Conservation (phyloP, 2,329 filamentous ascomycete genomes). For the Colletotrichum zoysiae region DNA sequence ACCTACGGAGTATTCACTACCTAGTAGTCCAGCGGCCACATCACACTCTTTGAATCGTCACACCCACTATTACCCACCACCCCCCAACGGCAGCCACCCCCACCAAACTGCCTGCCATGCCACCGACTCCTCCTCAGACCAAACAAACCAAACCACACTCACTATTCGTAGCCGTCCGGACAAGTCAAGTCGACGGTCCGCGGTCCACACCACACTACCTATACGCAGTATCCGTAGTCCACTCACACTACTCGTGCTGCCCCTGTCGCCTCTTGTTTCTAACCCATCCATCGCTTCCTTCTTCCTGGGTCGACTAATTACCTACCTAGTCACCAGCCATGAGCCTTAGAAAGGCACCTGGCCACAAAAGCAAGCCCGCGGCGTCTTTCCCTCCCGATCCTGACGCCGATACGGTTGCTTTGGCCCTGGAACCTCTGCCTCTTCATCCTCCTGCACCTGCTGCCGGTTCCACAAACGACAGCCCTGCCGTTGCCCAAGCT, state of each 20-base stretch:
- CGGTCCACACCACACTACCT: not conserved
- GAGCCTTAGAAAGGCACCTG: constrained; percentile 37
- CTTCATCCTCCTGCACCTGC: constrained; percentile 30
- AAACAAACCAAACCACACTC: constrained; percentile 1
- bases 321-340: constrained; percentile 30
- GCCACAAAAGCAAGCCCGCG: constrained; percentile 38
- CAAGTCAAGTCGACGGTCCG: constrained; percentile 15
- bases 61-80: not conserved
- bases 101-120: constrained; percentile 10
- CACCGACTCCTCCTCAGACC: constrained; percentile 1
- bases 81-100: constrained; percentile 10
- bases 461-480: constrained; percentile 23
- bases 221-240: too few species aligned
- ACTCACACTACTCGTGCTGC: constrained; percentile 22
- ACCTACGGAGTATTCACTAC: too few species aligned
- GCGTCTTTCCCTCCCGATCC: constrained; percentile 32
- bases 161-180: too few species aligned
- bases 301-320: constrained; percentile 18
- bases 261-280: constrained; percentile 36
- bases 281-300: constrained; percentile 32
- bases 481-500: constrained; percentile 14
- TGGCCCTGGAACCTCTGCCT: constrained; percentile 35
- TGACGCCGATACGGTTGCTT: constrained; percentile 36
- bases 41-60: constrained; percentile 13
- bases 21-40: not conserved